phyloP scores from a whole-genome alignment of 192 early-diverging fungal genomes.

The Geranomyces michiganensis region DNA sequence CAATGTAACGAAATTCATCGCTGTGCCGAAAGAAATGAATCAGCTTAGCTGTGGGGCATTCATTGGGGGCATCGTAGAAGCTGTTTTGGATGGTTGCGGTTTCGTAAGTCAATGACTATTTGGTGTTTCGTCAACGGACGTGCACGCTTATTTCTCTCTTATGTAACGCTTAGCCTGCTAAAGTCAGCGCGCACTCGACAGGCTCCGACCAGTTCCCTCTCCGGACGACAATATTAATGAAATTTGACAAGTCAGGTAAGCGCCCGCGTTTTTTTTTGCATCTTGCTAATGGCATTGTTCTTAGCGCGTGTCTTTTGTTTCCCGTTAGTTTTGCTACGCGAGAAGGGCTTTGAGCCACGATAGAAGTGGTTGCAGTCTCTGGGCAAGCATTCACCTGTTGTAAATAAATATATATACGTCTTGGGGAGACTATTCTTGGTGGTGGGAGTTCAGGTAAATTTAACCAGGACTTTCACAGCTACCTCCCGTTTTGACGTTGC shows the following conservation, averaged over 20 bases:
- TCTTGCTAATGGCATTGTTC: not conserved
- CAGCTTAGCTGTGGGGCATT: constrained; percentile 93
- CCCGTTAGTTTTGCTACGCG: constrained; percentile 9
- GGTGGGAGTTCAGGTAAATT: no score
- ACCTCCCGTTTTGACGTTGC: no score
- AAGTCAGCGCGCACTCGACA: constrained; percentile 92
- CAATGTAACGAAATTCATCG: constrained; percentile 84
- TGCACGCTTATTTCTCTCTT: not conserved
- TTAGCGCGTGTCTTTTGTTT: not conserved
- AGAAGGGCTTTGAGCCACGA: constrained; percentile 15
- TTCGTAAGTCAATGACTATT: constrained; percentile 66
- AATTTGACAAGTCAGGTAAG: constrained; percentile 69
- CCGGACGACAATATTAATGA: constrained; percentile 94
- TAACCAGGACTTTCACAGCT: no score
- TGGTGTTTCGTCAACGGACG: not conserved
- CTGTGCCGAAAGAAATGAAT: constrained; percentile 90
- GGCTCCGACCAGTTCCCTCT: constrained; percentile 84
- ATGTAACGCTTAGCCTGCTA: constrained; percentile 59
- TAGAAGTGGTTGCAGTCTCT: not conserved
- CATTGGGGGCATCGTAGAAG: constrained; percentile 95
- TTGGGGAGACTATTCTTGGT: no score
- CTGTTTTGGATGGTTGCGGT: constrained; percentile 85
- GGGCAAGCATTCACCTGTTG: not conserved
- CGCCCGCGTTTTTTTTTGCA: not conserved
- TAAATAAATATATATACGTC: constrained; percentile 1